Evolutionary conservation across 208 protist genomes (phyloP), one percentile per base, ranked within the genome.

Genomic region (Wallacemonas sp.): DNA sequence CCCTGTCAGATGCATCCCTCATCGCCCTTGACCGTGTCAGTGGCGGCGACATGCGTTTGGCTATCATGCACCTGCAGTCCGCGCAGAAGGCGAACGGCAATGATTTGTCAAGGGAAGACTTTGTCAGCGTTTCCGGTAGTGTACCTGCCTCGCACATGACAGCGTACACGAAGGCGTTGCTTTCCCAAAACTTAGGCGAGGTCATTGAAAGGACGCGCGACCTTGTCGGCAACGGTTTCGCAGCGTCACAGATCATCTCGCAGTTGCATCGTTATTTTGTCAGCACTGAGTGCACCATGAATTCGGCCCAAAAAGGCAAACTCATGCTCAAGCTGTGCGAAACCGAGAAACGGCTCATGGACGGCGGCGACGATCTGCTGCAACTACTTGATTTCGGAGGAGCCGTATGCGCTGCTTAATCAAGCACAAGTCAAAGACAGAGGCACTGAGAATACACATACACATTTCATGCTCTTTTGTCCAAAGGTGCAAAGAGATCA

Each of bases 11-110:
- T 3, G 70, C 79, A 21, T 91, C 79, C 1, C 61, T 98, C 15
- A 19, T 85, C 26, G 75, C 84, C 2, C 69, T 99, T n/a, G 86
- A 97, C 44, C 17, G 63, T 1, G 80, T 97, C 2, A 97, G 90
- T 55, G 86, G 87, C 8, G 98, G 98, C 12, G 98, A 99, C 78
- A 81, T 99, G 74, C 91, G 98, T 19, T 83, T 92, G 45, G 97
- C 97, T 19, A 98, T 99, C 49, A 99, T 96, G 65, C 85, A 95
- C 45, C 77, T 99, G 15, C 98, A 99, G 80, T 95, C 88, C 0
- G 91, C 94, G 12, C 78, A 85, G 24, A 90, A 86, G 47, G 91
- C 95, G 15, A 80, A 75, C 46, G 91, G 90, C 24, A 70, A 68
- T 31, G 84, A 97, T 46, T 68, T 98, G 19, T 63, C 58, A 2